Evolutionary conservation across 352 stramenopile species (phyloP).

Genomic region (Globisporangium ultimum): DNA sequence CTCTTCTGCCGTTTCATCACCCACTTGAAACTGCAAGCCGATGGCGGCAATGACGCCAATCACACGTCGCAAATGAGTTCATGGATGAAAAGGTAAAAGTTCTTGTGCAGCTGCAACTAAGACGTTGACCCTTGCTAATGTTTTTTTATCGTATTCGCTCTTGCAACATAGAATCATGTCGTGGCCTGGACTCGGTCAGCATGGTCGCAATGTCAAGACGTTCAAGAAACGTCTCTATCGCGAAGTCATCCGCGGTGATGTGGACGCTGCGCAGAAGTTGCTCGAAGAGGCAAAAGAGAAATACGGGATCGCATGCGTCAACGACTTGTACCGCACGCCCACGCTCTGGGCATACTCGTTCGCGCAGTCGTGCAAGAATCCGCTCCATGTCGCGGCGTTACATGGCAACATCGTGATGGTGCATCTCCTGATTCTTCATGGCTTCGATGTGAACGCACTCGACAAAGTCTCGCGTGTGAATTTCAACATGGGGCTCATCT

Average conservation of each 20-base stretch:
- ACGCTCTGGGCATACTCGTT: constrained; percentile 66
- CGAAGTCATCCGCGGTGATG: constrained; percentile 47
- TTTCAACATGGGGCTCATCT: constrained; percentile 72
- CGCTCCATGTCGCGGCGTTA: constrained; percentile 66
- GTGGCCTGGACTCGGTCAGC: constrained; percentile 25
- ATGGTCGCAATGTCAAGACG: constrained; percentile 24
- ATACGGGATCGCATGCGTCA: constrained; percentile 32
- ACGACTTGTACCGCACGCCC: constrained; percentile 42
- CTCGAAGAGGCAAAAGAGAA: constrained; percentile 26
- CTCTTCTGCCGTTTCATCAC: constrained; percentile 72
- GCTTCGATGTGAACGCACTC: constrained; percentile 62
- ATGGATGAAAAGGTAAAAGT: constrained; percentile 25
- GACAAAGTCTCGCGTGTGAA: constrained; percentile 80
- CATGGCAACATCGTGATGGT: constrained; percentile 55
- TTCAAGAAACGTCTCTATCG: constrained; percentile 72
- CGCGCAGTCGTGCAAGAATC: constrained; percentile 67
- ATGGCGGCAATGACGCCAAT: constrained; percentile 55
- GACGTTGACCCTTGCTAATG: neutral
- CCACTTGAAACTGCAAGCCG: constrained; percentile 72
- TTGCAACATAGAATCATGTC: constrained; percentile 23
- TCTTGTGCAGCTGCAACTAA: neutral
- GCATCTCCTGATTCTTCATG: constrained; percentile 45
- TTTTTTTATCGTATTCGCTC: neutral
- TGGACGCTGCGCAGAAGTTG: constrained; percentile 35
- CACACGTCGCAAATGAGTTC: constrained; percentile 59